Evolutionary conservation across 148 eudicot species (phyloP).

Genomic region (Persicaria maculosa): DNA sequence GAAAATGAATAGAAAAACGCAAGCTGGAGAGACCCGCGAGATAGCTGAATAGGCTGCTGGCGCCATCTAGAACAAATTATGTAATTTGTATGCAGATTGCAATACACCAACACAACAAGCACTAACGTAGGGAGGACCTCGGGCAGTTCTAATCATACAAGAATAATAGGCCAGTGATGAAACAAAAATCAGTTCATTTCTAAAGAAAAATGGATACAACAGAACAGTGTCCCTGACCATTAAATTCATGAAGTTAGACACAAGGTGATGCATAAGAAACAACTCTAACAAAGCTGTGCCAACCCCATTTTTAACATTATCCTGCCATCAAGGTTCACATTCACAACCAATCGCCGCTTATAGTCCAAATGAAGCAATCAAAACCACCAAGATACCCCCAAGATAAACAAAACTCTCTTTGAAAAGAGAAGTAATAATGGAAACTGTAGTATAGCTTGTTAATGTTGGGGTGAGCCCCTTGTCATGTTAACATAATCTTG

Average conservation of each 20-base stretch:
- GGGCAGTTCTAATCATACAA: background rate
- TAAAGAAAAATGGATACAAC: background rate
- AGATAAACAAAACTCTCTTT: background rate
- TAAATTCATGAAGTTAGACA: background rate
- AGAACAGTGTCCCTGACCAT: background rate
- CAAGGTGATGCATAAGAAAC: background rate
- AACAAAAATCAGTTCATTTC: background rate
- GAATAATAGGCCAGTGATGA: background rate
- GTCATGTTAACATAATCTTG: conserved; percentile 12
- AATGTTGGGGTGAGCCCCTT: background rate
- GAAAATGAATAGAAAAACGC: background rate
- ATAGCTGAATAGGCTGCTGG: background rate
- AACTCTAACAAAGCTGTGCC: background rate
- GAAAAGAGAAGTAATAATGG: background rate
- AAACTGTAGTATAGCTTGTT: background rate
- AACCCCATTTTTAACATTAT: background rate
- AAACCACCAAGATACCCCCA: conserved; percentile 6
- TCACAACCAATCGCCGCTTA: background rate
- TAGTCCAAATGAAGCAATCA: background rate
- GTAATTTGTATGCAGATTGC: background rate
- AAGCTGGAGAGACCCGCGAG: background rate
- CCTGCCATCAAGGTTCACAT: background rate
- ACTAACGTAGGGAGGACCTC: background rate
- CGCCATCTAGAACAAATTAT: background rate
- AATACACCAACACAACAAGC: background rate